A percentile compares a stretch with the other conserved stretches of the same genome.
phyloP scores from a whole-genome alignment of 768 basidiomycete genomes.

The Leccinum disarticulatum region DNA sequence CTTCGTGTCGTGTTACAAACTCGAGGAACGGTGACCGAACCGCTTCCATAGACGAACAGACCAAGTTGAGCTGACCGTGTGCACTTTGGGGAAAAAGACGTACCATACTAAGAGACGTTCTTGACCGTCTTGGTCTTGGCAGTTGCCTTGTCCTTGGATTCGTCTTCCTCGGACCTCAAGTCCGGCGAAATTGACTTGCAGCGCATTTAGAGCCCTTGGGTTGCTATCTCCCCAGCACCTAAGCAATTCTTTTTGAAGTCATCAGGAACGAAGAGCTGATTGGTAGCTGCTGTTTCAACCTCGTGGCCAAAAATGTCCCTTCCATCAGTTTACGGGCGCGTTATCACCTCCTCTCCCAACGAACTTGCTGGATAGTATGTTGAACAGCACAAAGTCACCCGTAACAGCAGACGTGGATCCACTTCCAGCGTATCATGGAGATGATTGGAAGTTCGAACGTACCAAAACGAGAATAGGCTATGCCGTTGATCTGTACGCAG shows the following conservation, averaged over 20 bases:
- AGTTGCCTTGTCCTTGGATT: slow-evolving; percentile 35
- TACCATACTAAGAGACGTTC: slow-evolving; percentile 78
- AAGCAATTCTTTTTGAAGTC: too few species aligned
- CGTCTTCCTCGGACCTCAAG: slow-evolving; percentile 65
- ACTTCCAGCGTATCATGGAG: not conserved
- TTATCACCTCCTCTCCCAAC: not conserved
- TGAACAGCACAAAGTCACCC: not conserved
- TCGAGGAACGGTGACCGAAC: slow-evolving; percentile 55
- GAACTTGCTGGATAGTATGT: not conserved
- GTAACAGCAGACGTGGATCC: not conserved
- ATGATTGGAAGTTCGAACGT: not conserved
- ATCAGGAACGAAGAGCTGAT: not conserved
- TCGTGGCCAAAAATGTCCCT: not conserved
- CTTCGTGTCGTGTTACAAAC: too few species aligned
- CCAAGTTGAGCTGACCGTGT: slow-evolving; percentile 80
- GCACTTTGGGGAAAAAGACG: slow-evolving; percentile 51
- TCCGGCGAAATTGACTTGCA: slow-evolving; percentile 58
- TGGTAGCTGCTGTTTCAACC: not conserved
- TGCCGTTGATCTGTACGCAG: slow-evolving; percentile 32
- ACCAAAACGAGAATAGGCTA: not conserved
- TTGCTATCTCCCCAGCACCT: too few species aligned
- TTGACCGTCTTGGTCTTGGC: slow-evolving; percentile 92
- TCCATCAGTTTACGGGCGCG: not conserved
- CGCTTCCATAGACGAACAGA: slow-evolving; percentile 92
- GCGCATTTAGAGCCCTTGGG: too few species aligned